phyloP scores from a whole-genome alignment of 306 rosid species.

The Prosopis cineraria region DNA sequence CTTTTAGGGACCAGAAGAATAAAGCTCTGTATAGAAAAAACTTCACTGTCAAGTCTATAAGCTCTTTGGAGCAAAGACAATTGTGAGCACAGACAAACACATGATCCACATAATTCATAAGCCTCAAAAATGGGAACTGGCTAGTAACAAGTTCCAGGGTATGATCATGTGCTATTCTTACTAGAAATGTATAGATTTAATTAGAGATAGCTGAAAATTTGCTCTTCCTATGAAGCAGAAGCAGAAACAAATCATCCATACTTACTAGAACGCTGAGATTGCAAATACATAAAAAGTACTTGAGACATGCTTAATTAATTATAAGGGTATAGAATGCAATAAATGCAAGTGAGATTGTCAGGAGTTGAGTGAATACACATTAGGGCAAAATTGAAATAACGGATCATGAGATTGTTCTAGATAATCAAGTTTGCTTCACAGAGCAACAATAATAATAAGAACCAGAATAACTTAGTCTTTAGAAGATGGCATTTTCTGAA shows the following conservation, averaged over 20 bases:
- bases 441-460: background rate
- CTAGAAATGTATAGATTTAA: background rate
- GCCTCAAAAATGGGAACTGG: background rate
- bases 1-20: background rate
- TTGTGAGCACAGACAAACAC: background rate
- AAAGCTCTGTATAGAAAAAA: background rate
- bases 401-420: background rate
- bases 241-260: background rate
- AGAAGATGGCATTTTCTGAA: constrained; percentile 5
- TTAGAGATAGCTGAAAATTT: background rate
- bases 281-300: background rate
- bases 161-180: background rate
- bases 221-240: background rate
- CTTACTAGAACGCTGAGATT: background rate
- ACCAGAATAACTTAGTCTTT: background rate
- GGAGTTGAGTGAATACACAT: background rate
- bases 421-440: background rate
- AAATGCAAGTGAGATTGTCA: background rate
- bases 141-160: background rate
- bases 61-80: background rate
- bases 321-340: background rate
- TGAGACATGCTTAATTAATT: background rate
- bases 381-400: background rate
- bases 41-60: background rate
- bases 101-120: background rate